Evolutionary conservation across 2,329 filamentous ascomycete species (phyloP).

Genomic region (Domatiomyces globalis): DNA sequence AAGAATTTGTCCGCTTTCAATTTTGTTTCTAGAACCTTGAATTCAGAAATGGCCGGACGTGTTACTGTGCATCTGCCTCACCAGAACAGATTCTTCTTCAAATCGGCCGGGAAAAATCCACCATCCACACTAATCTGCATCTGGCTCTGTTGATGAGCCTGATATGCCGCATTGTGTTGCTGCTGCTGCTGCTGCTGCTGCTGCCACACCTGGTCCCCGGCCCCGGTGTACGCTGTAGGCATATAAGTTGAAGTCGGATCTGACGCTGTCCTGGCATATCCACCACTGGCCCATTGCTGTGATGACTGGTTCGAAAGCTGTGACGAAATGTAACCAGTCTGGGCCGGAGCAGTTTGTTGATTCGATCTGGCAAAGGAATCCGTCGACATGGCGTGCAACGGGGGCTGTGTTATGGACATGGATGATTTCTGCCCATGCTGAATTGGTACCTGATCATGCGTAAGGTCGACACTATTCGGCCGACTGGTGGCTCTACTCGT

Average conservation of each 20-base stretch:
- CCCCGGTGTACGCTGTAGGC: background rate
- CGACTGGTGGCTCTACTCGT: background rate
- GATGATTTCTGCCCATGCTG: background rate
- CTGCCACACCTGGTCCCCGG: background rate
- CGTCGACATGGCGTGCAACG: background rate
- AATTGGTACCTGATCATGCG: background rate
- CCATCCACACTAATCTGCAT: background rate
- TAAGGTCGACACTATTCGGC: background rate
- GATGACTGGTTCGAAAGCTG: background rate
- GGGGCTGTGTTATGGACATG: background rate
- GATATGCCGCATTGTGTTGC: background rate
- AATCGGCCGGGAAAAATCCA: background rate
- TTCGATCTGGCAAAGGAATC: background rate
- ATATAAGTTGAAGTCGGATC: background rate
- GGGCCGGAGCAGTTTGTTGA: background rate
- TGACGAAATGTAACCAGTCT: background rate
- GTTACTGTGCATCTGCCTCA: background rate
- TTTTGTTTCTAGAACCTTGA: too few species aligned
- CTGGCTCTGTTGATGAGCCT: background rate
- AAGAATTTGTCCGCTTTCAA: too few species aligned
- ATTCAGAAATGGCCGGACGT: too few species aligned
- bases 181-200: background rate
- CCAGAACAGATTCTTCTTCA: background rate
- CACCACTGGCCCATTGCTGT: background rate
- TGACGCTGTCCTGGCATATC: background rate